phyloP scores from a whole-genome alignment of 2,329 filamentous ascomycete genomes.

The Thielaviopsis cerberus region DNA sequence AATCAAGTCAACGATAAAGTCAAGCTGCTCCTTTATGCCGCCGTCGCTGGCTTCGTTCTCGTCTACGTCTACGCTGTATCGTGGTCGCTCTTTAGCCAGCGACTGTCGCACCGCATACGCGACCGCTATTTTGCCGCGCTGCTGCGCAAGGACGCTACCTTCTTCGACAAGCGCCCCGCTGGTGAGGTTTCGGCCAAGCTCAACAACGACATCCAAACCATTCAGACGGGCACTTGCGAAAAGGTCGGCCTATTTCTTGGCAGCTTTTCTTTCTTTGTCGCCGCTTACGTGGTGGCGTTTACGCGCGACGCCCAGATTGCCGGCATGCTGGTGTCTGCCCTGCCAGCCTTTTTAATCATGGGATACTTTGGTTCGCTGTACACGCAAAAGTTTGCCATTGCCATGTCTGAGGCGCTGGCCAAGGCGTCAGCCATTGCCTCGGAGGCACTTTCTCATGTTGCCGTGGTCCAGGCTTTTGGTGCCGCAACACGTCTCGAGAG shows the following conservation, averaged over 20 bases:
- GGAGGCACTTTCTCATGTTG: slow-evolving; percentile 40
- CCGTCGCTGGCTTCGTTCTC: slow-evolving; percentile 40
- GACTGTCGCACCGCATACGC: slow-evolving; percentile 43
- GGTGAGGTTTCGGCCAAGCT: slow-evolving; percentile 46
- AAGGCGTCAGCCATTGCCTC: slow-evolving; percentile 44
- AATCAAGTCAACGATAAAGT: slow-evolving; percentile 36
- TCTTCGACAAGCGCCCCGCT: slow-evolving; percentile 43
- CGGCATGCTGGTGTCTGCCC: slow-evolving; percentile 42
- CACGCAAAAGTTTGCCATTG: slow-evolving; percentile 30
- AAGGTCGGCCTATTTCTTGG: slow-evolving; percentile 49
- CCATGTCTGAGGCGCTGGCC: slow-evolving; percentile 34
- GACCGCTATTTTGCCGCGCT: slow-evolving; percentile 40
- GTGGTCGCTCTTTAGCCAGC: slow-evolving; percentile 46
- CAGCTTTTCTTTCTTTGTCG: slow-evolving; percentile 45
- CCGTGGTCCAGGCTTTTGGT: slow-evolving; percentile 45
- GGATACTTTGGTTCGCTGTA: slow-evolving; percentile 35
- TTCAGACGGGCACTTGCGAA: slow-evolving; percentile 50
- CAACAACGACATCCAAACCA: slow-evolving; percentile 45
- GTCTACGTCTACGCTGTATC: slow-evolving; percentile 47
- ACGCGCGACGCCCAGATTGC: slow-evolving; percentile 43
- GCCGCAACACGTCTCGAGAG: slow-evolving; percentile 39
- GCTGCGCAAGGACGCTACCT: slow-evolving; percentile 41
- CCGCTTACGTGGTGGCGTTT: slow-evolving; percentile 49
- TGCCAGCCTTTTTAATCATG: slow-evolving; percentile 45
- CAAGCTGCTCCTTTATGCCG: slow-evolving; percentile 42